Evolutionary conservation across 345 rosid genomes (phyloP).

Genomic region (Physaria fendleri): DNA sequence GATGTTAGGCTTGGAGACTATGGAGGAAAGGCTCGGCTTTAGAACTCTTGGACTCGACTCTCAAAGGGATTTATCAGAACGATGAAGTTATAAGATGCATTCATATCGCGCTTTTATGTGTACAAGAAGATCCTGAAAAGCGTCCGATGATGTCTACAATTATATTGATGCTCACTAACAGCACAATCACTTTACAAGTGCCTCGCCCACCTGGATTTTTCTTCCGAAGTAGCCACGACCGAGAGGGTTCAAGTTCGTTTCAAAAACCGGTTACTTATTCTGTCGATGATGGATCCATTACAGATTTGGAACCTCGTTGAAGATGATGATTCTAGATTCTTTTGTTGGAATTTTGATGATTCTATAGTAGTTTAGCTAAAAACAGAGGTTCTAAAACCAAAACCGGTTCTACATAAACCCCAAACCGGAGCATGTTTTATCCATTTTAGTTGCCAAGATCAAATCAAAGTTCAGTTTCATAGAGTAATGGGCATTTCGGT

Average conservation of each 20-base stretch:
- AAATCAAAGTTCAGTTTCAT: no score
- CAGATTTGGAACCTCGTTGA: neutral
- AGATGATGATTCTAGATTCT: no score
- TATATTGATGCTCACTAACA: conserved; percentile 33
- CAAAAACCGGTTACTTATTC: neutral
- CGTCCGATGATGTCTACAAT: conserved; percentile 23
- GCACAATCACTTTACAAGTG: conserved; percentile 18
- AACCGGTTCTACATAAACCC: no score
- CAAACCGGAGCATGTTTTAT: no score
- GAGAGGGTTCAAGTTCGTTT: neutral
- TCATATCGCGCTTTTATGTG: neutral
- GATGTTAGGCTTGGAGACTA: conserved; percentile 19
- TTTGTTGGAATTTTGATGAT: no score
- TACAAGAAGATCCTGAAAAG: conserved; percentile 11
- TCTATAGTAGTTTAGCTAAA: no score
- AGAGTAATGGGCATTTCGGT: no score
- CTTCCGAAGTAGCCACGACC: neutral
- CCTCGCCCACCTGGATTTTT: conserved; percentile 27
- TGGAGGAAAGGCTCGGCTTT: neutral
- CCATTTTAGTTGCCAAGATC: no score
- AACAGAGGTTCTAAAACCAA: no score
- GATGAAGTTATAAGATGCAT: conserved; percentile 5
- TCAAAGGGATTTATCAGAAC: neutral
- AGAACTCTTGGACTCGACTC: neutral
- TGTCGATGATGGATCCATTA: neutral